Evolutionary conservation across 768 basidiomycete species (phyloP), one percentile per base, ranked within the genome.

Genomic region (Collybiopsis confluens): DNA sequence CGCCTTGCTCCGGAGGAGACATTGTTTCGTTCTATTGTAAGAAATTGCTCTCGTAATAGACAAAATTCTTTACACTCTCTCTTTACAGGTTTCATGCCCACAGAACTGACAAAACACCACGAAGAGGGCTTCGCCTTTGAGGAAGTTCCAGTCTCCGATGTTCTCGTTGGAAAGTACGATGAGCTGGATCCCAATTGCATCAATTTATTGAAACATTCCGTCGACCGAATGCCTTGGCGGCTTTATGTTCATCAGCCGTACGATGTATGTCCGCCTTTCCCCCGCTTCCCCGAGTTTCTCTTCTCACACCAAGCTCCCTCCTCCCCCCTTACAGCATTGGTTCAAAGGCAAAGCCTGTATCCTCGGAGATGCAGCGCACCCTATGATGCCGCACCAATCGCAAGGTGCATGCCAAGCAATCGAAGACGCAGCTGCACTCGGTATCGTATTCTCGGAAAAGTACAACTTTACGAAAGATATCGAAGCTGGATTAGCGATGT

Each of bases 141-240:
- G 43, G 64, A 69, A 47, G 67, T 65, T 23, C 68, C 68, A 15
- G 65, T 68, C 4, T 48, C 55, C 13, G 65, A 69, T 45, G 66
- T 69, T 20, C 54, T 67, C 4, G 40, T 61, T 20, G 68, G 65
- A 10, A 46, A 57, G 37, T 69, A 69, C 43, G 60, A 62, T 40
- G 58, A 67, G 33, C 60, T 69, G n/a, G 68, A 70, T 38, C 64
- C 66, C 3, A 60, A 68, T 24, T 70, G 68, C 42, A 45, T 62
- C 16, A 63, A 58, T 28, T 56, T 70, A n/a, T 24, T 54, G 27
- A 54, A 54, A 26, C 43, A 54, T 27, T 54, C 52, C 9, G 44
- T 54, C 16, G 68, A 69, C 8, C 62, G 68, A 7, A 69, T 68
- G 68, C 68, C 68, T 13, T 69, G 68, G 68, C 60, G 68, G 15